Evolutionary conservation across 306 rosid genomes (phyloP).

Genomic region (Cucumis cinereus): DNA sequence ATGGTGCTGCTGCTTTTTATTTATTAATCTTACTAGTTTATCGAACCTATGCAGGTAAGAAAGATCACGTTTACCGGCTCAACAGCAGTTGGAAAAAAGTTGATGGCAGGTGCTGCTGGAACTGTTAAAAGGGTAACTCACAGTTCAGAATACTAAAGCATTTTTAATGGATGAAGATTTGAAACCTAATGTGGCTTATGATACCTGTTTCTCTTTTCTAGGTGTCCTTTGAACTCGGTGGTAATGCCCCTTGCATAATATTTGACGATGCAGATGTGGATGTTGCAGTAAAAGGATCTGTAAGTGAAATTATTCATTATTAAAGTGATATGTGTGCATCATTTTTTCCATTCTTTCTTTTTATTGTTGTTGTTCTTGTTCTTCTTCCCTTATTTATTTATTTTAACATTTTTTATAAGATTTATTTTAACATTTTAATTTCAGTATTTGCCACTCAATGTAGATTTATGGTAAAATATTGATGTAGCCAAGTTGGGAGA

Average conservation of each 20-base stretch:
- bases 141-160: not conserved
- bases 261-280: conserved; percentile 96
- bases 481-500: too few relatives aligned
- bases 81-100: conserved; percentile 92
- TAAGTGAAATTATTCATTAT: conserved; percentile 27
- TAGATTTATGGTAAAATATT: not conserved
- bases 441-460: not conserved
- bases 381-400: too few relatives aligned
- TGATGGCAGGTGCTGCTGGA: conserved; percentile 91
- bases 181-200: conserved; percentile 8
- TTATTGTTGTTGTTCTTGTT: too few relatives aligned
- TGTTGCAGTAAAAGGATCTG: conserved; percentile 88
- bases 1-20: not conserved
- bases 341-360: too few relatives aligned
- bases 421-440: not conserved
- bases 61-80: conserved; percentile 97
- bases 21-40: not conserved
- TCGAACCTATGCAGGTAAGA: conserved; percentile 52
- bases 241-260: conserved; percentile 93
- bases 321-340: not conserved
- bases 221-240: conserved; percentile 98
- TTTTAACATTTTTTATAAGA: too few relatives aligned
- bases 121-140: conserved; percentile 77
- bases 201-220: conserved; percentile 17
- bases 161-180: conserved; percentile 15